These are phyloP conservation scores for Cymodocea nodosa DNA, from an alignment of 116 monocot genomes.

Conservation along the genomic window DNA sequence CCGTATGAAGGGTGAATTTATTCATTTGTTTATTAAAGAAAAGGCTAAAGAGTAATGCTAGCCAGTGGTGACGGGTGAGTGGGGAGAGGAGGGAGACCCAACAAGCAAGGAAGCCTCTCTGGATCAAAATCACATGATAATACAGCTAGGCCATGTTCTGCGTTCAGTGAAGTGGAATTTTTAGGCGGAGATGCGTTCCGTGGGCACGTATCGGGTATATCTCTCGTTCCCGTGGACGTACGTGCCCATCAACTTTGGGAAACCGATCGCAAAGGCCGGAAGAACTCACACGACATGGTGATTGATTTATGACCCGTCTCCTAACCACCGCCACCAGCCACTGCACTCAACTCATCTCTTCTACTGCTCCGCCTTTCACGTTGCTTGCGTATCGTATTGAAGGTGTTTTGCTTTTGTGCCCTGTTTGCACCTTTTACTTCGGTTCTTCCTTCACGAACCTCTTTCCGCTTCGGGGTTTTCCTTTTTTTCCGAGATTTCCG, in stretches of 20 bases:
- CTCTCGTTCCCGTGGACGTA: neutral
- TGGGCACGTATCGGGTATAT: slow-evolving; percentile 11
- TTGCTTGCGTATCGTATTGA: no score
- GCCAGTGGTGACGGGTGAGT: no score
- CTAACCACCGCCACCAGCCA: neutral
- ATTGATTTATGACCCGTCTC: neutral
- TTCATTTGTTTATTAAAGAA: no score
- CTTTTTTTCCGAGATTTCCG: no score
- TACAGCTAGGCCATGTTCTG: slow-evolving; percentile 23
- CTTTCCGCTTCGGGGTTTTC: no score
- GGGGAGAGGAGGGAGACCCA: slow-evolving; percentile 6
- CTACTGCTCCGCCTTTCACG: no score
- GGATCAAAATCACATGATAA: slow-evolving; percentile 32
- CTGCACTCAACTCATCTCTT: no score
- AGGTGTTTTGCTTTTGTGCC: no score
- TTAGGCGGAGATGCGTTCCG: slow-evolving; percentile 5
- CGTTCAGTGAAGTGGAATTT: slow-evolving; percentile 17
- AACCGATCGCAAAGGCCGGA: neutral
- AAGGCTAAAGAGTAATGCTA: no score
- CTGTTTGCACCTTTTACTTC: no score
- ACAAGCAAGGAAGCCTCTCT: slow-evolving; percentile 44
- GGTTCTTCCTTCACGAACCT: no score
- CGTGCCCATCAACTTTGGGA: slow-evolving; percentile 1
- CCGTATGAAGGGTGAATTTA: neutral
- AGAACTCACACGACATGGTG: neutral